Conservation (phyloP, 495 filamentous ascomycete species). For the Tuber umbilicatum region DNA sequence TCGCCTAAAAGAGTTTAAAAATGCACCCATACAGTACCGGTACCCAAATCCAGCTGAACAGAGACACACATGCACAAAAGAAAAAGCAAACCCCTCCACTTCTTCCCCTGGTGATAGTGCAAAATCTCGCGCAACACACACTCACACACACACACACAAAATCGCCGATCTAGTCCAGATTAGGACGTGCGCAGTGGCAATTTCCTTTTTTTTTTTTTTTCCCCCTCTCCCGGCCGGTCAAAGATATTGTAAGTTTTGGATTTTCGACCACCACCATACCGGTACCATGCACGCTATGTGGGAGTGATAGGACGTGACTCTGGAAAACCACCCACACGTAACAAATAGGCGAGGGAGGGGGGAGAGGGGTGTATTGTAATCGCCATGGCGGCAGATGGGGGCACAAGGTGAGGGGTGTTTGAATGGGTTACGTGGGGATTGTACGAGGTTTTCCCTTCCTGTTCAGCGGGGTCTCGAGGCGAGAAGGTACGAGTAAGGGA, state of each 20-base stretch:
- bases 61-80: not conserved
- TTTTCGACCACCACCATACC: too few species aligned
- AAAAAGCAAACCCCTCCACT: not conserved
- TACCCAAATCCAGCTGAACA: not conserved
- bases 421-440: too few species aligned
- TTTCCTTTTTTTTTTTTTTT: not conserved
- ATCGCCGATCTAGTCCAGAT: not conserved
- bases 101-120: not conserved
- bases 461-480: not conserved
- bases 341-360: not conserved
- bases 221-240: not conserved
- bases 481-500: too few species aligned
- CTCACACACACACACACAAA: too few species aligned
- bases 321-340: not conserved
- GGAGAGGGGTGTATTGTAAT: not conserved
- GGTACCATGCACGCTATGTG: too few species aligned
- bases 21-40: not conserved
- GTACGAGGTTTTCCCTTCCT: not conserved
- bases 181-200: not conserved
- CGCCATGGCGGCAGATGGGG: too few species aligned
- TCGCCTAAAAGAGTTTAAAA: too few species aligned
- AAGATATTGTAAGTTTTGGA: too few species aligned
- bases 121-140: not conserved
- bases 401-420: not conserved
- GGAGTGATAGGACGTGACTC: not conserved